Base-by-base conservation (phyloP, 345 rosid species). In the Aegle marmelos region DNA sequence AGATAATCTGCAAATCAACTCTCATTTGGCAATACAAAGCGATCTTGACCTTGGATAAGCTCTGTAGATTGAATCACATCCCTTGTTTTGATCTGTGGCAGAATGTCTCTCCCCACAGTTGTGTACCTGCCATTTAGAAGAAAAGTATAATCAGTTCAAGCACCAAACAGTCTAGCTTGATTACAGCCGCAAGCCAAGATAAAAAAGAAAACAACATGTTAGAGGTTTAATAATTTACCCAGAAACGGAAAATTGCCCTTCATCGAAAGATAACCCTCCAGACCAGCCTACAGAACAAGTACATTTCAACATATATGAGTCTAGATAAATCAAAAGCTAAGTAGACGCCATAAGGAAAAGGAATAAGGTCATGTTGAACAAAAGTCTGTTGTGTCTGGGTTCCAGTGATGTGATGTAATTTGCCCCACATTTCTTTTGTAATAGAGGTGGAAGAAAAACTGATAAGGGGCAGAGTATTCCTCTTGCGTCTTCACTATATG, bases 251-350 rank as follows among this genome's bases (percentile, higher is more conserved):
- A 95, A 95, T 69, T 95, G 93, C 21, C 97, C 97, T 89, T 95
- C 99, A 8, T 93, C 99, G 63, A 93, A 93, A 7, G 98, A 95
- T 83, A 95, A 86, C 24, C 99, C 97, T 79, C 94, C 99, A 95
- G 84, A 82, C 98, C 96, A 59, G 99, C 82, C 97, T 91, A 80
- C 68, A 76, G n/a, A n/a, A n/a, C n/a, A n/a, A n/a, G 71, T 0
- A 64, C 22, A 78, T 22, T 72, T 48, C 63, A 79, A 36, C 22
- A 75, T 59, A 19, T 48, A 67, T 31, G 73, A 75, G 41, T 50
- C 28, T 14, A 57, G 16, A 66, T 48, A 24, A 34, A 56, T 41
- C 9, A 19, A 54, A 75, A 41, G 7, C 56, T 4, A 10, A 61
- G 11, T 17, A 34, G 16, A 25, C 0, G 17, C 22, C 57, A 16